Conservation (phyloP, 2,329 filamentous ascomycete genomes). For the Colletotrichum tabaci region DNA sequence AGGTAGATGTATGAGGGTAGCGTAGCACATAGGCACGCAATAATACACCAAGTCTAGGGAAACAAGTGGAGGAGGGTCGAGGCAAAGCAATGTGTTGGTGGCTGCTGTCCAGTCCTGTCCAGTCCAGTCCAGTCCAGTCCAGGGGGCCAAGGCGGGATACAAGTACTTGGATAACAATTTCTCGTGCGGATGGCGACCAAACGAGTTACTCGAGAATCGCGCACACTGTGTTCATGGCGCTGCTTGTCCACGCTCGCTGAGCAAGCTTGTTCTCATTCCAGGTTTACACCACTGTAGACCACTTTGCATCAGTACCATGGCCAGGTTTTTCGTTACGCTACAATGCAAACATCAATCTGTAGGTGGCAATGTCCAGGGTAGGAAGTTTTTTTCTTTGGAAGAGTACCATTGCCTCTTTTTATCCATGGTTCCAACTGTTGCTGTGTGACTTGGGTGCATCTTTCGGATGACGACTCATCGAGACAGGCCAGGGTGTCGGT, state of each 20-base stretch:
- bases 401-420: not conserved
- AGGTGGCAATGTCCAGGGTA: not conserved
- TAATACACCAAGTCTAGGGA: constrained; percentile 1
- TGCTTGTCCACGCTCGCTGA: not conserved
- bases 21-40: not conserved
- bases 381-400: not conserved
- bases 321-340: not conserved
- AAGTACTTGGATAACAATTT: constrained; percentile 35
- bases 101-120: not conserved
- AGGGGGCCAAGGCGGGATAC: not conserved
- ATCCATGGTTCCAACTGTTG: no score
- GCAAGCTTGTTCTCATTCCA: not conserved
- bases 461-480: not conserved
- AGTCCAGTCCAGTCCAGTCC: not conserved
- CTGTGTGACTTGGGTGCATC: no score
- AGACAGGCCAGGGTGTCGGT: constrained; percentile 11
- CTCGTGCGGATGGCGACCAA: constrained; percentile 16
- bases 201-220: constrained; percentile 10
- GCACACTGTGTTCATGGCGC: constrained; percentile 31
- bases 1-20: not conserved
- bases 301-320: not conserved
- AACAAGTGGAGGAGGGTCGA: not conserved
- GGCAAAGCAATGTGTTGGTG: constrained; percentile 10
- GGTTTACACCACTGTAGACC: constrained; percentile 9
- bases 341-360: not conserved